Conservation (phyloP, 208 protist genomes). For the Leishmania lainsoni region DNA sequence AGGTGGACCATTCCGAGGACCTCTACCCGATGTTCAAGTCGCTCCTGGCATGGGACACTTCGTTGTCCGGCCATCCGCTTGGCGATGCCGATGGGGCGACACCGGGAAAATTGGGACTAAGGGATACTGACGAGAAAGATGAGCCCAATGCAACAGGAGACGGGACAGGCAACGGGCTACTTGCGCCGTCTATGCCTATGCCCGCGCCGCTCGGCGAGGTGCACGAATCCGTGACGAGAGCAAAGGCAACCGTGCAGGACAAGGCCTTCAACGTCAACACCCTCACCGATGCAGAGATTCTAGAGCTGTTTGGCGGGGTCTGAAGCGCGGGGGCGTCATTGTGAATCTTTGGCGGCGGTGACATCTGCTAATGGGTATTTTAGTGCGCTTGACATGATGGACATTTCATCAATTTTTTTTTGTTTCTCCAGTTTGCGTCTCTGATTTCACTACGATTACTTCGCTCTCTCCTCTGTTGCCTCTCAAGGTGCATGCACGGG, state of each 20-base stretch:
- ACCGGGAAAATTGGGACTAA: not conserved
- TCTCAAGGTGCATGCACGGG: not conserved
- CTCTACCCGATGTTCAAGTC: constrained; percentile 41
- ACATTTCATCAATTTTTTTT: not conserved
- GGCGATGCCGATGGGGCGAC: not conserved
- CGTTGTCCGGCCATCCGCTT: constrained; percentile 1
- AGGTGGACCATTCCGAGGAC: constrained; percentile 28
- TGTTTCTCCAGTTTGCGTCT: not conserved
- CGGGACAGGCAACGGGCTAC: constrained; percentile 1
- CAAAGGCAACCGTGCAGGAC: not conserved
- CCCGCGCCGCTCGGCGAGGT: constrained; percentile 14
- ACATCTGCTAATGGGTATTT: not conserved
- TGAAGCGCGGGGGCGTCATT: not conserved
- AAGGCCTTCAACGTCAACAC: constrained; percentile 25
- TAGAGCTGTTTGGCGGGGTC: constrained; percentile 64
- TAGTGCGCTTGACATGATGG: not conserved
- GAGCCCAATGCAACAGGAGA: not conserved
- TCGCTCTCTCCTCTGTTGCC: not conserved
- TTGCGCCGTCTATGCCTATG: constrained; percentile 16
- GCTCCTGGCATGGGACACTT: constrained; percentile 17
- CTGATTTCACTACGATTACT: not conserved
- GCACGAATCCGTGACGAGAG: not conserved
- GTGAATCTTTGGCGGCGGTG: not conserved
- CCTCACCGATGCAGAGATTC: constrained; percentile 77
- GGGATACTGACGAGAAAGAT: not conserved